Evolutionary conservation across 768 basidiomycete genomes (phyloP), one percentile per base, ranked within the genome.

Genomic region (Podaxis mareebaensis): DNA sequence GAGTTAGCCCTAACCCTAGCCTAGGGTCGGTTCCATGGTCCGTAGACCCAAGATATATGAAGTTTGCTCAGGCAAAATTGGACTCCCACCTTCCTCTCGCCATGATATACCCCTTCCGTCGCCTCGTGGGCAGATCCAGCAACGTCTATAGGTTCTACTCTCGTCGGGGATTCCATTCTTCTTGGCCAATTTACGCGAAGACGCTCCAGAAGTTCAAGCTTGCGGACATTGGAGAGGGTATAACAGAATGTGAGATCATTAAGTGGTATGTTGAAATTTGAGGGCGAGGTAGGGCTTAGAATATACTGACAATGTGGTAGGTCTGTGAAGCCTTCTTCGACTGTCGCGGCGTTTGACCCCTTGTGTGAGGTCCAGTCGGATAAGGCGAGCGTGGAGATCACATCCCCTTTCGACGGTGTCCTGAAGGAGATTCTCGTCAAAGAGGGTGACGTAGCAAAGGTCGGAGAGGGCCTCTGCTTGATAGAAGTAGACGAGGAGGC

Each of bases 341-440:
- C 70, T 0, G 75, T 95, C 0, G 78, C 84, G 60, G 79, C 83
- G 12, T 95, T 95, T 68, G 90, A 91, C 53, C 78, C 81, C 8
- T 77, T 94, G 4, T 93, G 91, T 70, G 93, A 95, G 65, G 92
- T 95, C 2, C 92, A 94, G 76, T 90, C 88, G 65, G 93, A 95
- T 83, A 95, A 95, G 73, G 93, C 92, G 1, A 90, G 87, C 73
- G 93, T 95, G 26, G 93, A 95, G 74, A 94, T 96, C 60, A 95
- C 93, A 2, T 90, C 89, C 61, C 93, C 93, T 1, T 94, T 83
- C 69, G 89, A 93, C 46, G 93, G 93, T 4, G 77, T 87, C 36
- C 77, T 95, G 53, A 86, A 83, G 65, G 82, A 90, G 66, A 74
- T 95, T 5, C 78, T 92, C 1, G 92, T 93, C 17, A 76, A 87